Conservation (phyloP, 2,329 filamentous ascomycete genomes). For the Pestalotiopsis sp. region DNA sequence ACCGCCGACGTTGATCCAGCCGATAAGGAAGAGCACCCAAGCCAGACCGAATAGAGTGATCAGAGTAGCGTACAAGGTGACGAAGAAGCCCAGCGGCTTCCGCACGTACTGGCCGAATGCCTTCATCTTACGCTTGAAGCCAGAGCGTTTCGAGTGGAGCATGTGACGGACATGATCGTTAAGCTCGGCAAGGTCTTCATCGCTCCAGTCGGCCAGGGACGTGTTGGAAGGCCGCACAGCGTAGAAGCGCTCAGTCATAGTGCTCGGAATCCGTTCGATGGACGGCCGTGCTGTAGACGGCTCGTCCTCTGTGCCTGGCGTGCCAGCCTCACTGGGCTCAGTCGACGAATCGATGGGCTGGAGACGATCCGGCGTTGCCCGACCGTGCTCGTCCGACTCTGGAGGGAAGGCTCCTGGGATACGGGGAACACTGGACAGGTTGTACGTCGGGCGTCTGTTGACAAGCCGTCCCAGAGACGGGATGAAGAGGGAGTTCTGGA, state of each 20-base stretch:
- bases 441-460: conserved; percentile 80
- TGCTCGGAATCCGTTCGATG: conserved; percentile 45
- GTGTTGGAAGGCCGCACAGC: conserved; percentile 78
- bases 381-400: not conserved
- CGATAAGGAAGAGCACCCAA: conserved; percentile 91
- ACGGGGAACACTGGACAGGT: conserved; percentile 55
- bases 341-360: not conserved
- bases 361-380: not conserved
- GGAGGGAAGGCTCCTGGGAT: conserved; percentile 15
- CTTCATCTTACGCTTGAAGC: conserved; percentile 77
- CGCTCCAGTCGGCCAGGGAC: conserved; percentile 73
- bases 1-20: conserved; percentile 82
- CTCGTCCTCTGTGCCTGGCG: conserved; percentile 26
- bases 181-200: conserved; percentile 63
- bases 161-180: conserved; percentile 82
- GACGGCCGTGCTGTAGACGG: conserved; percentile 19
- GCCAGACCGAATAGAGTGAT: conserved; percentile 85
- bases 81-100: conserved; percentile 77
- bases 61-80: conserved; percentile 80
- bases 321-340: conserved; percentile 18
- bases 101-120: conserved; percentile 81
- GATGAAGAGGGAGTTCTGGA: conserved; percentile 87
- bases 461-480: conserved; percentile 77
- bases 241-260: conserved; percentile 73
- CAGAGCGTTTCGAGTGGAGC: conserved; percentile 78